A percentile compares a stretch with the other conserved stretches of the same genome.
phyloP scores from a whole-genome alignment of 495 filamentous ascomycete species.

The Talaromyces trachyspermus region DNA sequence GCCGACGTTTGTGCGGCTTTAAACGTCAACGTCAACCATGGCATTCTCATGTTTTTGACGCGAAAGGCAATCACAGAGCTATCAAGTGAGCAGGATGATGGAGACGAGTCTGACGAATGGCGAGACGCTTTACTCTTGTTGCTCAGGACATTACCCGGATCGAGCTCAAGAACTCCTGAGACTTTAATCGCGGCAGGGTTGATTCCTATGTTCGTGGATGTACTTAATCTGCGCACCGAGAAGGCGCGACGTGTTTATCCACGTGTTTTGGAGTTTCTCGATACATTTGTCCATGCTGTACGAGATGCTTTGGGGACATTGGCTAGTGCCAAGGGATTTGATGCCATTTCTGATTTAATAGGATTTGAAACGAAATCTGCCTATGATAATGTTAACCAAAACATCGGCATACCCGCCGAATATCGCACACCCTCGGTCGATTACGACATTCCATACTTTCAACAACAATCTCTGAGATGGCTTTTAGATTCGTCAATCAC shows the following conservation, averaged over 20 bases:
- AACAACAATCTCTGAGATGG: conserved; percentile 87
- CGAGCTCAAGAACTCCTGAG: conserved; percentile 61
- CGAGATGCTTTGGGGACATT: conserved; percentile 74
- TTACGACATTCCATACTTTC: conserved; percentile 85
- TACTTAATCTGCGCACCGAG: conserved; percentile 73
- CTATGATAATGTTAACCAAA: conserved; percentile 52
- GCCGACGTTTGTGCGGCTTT: conserved; percentile 78
- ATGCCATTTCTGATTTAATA: conserved; percentile 77
- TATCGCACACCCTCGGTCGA: conserved; percentile 79
- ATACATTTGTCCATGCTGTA: conserved; percentile 74
- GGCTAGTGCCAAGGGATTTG: conserved; percentile 71
- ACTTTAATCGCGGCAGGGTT: conserved; percentile 78
- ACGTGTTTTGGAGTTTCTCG: conserved; percentile 75
- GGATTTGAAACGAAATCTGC: conserved; percentile 70
- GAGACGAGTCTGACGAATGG: conserved; percentile 69
- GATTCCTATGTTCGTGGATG: conserved; percentile 81
- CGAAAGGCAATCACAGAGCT: conserved; percentile 83
- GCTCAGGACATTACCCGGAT: conserved; percentile 62
- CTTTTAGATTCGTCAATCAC: conserved; percentile 95
- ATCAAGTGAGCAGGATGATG: conserved; percentile 47
- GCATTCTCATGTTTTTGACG: conserved; percentile 88
- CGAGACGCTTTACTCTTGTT: conserved; percentile 80
- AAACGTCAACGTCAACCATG: conserved; percentile 90
- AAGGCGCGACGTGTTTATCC: conserved; percentile 77
- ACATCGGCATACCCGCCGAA: conserved; percentile 65